A percentile compares a stretch with the other conserved stretches of the same genome.
phyloP scores from a whole-genome alignment of 176 grass and related monocot genomes.

The Thalia dealbata region DNA sequence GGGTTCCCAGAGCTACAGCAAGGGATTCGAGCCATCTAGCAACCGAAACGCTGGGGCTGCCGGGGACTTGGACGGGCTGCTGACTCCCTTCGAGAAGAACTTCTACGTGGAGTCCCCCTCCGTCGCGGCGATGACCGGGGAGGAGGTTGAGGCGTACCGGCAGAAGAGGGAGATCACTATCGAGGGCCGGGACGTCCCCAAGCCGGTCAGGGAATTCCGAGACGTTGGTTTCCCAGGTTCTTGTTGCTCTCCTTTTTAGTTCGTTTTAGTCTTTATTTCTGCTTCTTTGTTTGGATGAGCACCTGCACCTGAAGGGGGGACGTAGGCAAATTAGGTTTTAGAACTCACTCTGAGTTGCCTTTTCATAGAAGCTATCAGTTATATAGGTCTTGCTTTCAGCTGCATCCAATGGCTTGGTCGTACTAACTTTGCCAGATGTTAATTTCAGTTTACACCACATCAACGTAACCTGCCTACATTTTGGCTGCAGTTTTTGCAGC shows the following conservation, averaged over 20 bases:
- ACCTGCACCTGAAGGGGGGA: too few species aligned
- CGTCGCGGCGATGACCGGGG: constrained; percentile 56
- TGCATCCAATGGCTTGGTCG: too few species aligned
- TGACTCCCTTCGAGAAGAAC: constrained; percentile 89
- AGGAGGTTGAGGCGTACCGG: constrained; percentile 75
- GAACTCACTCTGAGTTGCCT: too few species aligned
- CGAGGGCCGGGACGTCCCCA: constrained; percentile 74
- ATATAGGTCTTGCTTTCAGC: too few species aligned
- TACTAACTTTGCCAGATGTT: too few species aligned
- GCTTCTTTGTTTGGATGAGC: too few species aligned
- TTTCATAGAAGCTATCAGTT: too few species aligned
- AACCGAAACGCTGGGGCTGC: constrained; percentile 28
- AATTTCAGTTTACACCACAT: too few species aligned
- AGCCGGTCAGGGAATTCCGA: constrained; percentile 57
- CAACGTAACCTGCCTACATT: neutral
- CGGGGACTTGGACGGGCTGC: constrained; percentile 61
- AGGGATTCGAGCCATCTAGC: constrained; percentile 28
- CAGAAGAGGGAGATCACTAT: constrained; percentile 69
- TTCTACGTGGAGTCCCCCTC: constrained; percentile 79
- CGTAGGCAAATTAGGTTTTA: too few species aligned
- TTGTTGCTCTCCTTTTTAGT: neutral
- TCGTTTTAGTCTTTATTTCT: too few species aligned
- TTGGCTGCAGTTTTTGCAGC: neutral
- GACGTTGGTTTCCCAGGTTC: constrained; percentile 82
- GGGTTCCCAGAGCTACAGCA: constrained; percentile 5